Percentiles rank a stretch among this genome's conserved stretches.
phyloP scores from a whole-genome alignment of 2,329 filamentous ascomycete genomes.

The Hymenoscyphus scutula region DNA sequence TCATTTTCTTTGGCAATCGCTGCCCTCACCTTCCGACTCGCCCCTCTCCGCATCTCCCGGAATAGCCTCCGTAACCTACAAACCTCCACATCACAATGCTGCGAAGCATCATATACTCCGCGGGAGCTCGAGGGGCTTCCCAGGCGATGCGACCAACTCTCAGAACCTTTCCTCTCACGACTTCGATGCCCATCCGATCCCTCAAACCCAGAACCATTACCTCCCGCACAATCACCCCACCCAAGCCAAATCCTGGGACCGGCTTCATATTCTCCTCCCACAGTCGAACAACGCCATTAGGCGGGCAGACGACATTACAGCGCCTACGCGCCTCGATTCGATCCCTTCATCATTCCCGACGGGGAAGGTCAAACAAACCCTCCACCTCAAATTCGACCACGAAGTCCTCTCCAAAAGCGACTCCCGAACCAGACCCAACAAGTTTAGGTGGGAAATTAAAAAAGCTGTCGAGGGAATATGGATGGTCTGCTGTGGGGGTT shows the following conservation, averaged over 20 bases:
- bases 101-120: slow-evolving; percentile 19
- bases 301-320: slow-evolving; percentile 23
- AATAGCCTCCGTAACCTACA: background rate
- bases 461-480: slow-evolving; percentile 87
- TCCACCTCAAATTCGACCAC: slow-evolving; percentile 16
- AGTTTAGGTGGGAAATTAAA: slow-evolving; percentile 50
- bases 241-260: slow-evolving; percentile 20
- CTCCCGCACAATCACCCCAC: slow-evolving; percentile 5
- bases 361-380: slow-evolving; percentile 17
- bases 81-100: slow-evolving; percentile 21
- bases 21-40: background rate
- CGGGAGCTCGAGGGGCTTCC: slow-evolving; percentile 21
- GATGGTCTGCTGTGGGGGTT: slow-evolving; percentile 89
- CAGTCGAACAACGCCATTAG: slow-evolving; percentile 14
- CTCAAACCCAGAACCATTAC: slow-evolving; percentile 22
- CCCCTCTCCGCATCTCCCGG: background rate
- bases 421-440: slow-evolving; percentile 24
- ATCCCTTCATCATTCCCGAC: slow-evolving; percentile 25
- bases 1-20: background rate
- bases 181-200: slow-evolving; percentile 6
- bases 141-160: slow-evolving; percentile 17
- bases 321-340: slow-evolving; percentile 27
- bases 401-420: slow-evolving; percentile 15
- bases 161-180: slow-evolving; percentile 8
- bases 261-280: slow-evolving; percentile 28